A percentile compares a stretch with the other conserved stretches of the same genome.
Evolutionary conservation across 108 stramenopile genomes (phyloP).

Genomic region (Fragilaria crotonensis): DNA sequence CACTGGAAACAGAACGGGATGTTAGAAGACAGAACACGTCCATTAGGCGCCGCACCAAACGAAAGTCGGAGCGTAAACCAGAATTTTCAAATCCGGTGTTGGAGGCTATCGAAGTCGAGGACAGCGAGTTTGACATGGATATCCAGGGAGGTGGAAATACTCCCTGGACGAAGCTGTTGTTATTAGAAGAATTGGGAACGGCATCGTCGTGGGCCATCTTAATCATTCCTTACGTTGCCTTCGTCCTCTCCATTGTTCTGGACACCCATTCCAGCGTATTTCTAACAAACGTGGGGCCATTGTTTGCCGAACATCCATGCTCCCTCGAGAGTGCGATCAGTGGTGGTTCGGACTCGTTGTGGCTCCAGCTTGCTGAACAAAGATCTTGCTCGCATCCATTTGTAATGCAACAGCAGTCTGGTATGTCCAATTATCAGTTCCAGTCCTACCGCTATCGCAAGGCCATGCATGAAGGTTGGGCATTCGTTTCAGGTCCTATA

Average conservation of each 20-base stretch:
- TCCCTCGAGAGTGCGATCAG: slow-evolving; percentile 9
- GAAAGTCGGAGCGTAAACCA: not conserved
- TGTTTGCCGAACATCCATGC: slow-evolving; percentile 17
- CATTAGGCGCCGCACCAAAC: not conserved
- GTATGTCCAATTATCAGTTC: slow-evolving; percentile 10
- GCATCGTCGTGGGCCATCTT: slow-evolving; percentile 67
- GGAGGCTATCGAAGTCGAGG: not conserved
- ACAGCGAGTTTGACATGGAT: not conserved
- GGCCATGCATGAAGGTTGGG: slow-evolving; percentile 40
- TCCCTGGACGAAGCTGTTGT: slow-evolving; percentile 63
- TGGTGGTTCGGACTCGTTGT: not conserved
- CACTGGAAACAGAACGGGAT: too few relatives aligned
- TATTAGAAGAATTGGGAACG: slow-evolving; percentile 73
- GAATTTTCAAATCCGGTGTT: not conserved
- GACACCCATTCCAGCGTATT: slow-evolving; percentile 32
- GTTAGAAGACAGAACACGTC: not conserved
- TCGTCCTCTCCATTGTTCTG: slow-evolving; percentile 42
- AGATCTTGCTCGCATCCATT: slow-evolving; percentile 30
- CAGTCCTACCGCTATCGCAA: slow-evolving; percentile 18
- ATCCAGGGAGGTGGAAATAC: not conserved
- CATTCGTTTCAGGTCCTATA: slow-evolving; percentile 53
- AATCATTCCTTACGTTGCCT: slow-evolving; percentile 53
- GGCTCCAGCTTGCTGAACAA: not conserved
- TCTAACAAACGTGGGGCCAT: slow-evolving; percentile 31
- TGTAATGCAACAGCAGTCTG: not conserved